Base-by-base conservation (phyloP, 2,329 filamentous ascomycete species). In the Macrophomina tecta region DNA sequence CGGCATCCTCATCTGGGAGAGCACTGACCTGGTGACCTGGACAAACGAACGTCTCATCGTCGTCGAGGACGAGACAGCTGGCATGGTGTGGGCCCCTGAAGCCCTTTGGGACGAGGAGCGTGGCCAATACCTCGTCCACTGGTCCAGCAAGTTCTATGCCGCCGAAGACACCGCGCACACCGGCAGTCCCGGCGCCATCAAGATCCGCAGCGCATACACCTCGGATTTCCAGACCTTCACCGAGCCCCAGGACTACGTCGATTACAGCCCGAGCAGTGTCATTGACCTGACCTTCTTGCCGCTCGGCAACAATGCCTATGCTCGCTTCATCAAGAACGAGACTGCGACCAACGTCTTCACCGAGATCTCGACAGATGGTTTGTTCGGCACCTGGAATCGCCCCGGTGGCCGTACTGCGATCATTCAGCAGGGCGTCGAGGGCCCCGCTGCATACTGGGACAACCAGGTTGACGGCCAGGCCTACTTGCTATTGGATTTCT, bases 41-140 rank as follows among this genome's bases (percentile, higher is more conserved):
- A 77, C 70, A 11, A 75, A 76, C 12, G 84, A 86, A 71, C 75
- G 83, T 5, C 76, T 87, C 1, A 80, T 84, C 0, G 75, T 73
- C 0, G 84, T 87, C 11, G 85, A 87, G 69, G 81, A 85, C 66
- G 73, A 74, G n/a, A 82, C 79, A 3, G 85, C 84, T 0, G 85
- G 85, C 3, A 87, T 87, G 85, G 84, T 86, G 0, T 87, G 85
- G 85, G 85, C 85, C 0, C 86, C 85, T 0, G 82, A 84, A 61
- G 85, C 85, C 0, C 82, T 87, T 62, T 87, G 82, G 81, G 84
- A 87, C 69, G 75, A 78, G 0, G 73, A 75, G 1, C 81, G 82
- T 70, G 71, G 73, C 16, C 77, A 81, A 51, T 85, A 82, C 72
- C 79, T 82, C 18, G 79, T 85, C 53, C 82, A 83, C 72, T 85